Evolutionary conservation across 805 yeast species (phyloP).

Genomic region (Candida dendrica): DNA sequence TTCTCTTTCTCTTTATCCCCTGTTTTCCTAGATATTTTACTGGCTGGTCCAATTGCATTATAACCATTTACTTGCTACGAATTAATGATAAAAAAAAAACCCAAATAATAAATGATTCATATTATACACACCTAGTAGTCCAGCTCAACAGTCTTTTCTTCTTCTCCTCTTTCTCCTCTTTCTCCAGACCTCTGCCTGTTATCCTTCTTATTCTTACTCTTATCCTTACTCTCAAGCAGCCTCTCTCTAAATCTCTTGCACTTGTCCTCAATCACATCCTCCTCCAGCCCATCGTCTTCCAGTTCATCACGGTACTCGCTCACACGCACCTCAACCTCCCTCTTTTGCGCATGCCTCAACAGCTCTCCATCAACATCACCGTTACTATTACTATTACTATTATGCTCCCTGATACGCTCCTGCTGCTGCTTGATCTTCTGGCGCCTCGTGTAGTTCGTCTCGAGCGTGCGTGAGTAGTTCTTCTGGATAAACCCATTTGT

Average conservation of each 20-base stretch:
- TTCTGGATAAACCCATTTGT: conserved; percentile 57
- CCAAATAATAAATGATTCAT: too few species aligned
- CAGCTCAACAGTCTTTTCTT: neutral
- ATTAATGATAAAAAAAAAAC: conserved; percentile 1
- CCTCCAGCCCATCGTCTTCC: conserved; percentile 39
- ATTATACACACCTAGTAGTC: neutral
- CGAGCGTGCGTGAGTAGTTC: conserved; percentile 24
- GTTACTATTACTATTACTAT: too few species aligned
- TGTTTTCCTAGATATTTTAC: too few species aligned
- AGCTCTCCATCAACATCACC: conserved; percentile 10
- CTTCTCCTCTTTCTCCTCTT: conserved; percentile 7
- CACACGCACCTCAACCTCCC: conserved; percentile 29
- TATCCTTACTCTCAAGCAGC: conserved; percentile 9
- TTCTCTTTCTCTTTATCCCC: too few species aligned
- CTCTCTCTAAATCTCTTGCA: conserved; percentile 23
- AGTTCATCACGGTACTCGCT: conserved; percentile 43
- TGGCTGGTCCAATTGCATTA: too few species aligned
- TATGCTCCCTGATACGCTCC: neutral
- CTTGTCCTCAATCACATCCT: conserved; percentile 25
- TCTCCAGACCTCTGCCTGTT: conserved; percentile 3
- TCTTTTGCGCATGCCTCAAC: conserved; percentile 12
- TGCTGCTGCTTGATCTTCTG: conserved; percentile 12
- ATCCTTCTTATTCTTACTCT: conserved; percentile 5
- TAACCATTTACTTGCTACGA: too few species aligned
- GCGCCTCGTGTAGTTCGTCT: conserved; percentile 16